Conservation (phyloP, 192 early-diverging fungal species). For the Fimicolochytrium jonesii region DNA sequence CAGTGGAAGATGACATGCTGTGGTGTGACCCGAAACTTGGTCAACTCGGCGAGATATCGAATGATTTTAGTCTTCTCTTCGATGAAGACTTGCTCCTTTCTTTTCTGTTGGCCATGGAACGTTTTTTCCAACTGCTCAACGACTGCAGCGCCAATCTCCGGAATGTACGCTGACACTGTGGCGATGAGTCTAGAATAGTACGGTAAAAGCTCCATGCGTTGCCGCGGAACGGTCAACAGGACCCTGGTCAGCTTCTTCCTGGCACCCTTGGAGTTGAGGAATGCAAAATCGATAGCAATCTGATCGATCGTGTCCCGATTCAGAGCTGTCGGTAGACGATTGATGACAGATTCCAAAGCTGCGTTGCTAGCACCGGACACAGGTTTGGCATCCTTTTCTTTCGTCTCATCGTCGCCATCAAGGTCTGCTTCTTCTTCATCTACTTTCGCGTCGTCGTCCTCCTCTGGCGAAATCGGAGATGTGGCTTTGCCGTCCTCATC, state of each 20-base stretch:
- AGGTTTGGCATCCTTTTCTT: too few species aligned
- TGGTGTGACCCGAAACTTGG: constrained; percentile 88
- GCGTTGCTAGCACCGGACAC: constrained; percentile 23
- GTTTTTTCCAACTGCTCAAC: constrained; percentile 66
- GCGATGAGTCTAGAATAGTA: constrained; percentile 90
- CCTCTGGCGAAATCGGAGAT: neutral
- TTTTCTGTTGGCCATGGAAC: constrained; percentile 68
- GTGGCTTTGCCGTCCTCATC: neutral
- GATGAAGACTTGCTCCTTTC: constrained; percentile 64
- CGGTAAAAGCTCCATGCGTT: constrained; percentile 79
- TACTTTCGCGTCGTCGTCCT: neutral
- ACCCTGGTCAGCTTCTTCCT: constrained; percentile 73
- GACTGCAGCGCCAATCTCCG: constrained; percentile 75
- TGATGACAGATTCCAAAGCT: constrained; percentile 63
- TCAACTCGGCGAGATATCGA: constrained; percentile 84
- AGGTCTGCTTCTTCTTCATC: constrained; percentile 13
- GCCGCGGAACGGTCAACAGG: constrained; percentile 73
- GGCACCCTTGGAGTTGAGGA: constrained; percentile 74
- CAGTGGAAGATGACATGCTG: constrained; percentile 77
- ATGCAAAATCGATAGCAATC: constrained; percentile 90
- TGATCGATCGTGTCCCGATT: constrained; percentile 86
- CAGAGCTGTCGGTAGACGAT: constrained; percentile 66
- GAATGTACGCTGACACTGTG: constrained; percentile 77
- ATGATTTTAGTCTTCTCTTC: constrained; percentile 78
- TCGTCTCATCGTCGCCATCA: constrained; percentile 30